Conservation (phyloP, 257 asterid species). For the Ocimum tenuiflorum region DNA sequence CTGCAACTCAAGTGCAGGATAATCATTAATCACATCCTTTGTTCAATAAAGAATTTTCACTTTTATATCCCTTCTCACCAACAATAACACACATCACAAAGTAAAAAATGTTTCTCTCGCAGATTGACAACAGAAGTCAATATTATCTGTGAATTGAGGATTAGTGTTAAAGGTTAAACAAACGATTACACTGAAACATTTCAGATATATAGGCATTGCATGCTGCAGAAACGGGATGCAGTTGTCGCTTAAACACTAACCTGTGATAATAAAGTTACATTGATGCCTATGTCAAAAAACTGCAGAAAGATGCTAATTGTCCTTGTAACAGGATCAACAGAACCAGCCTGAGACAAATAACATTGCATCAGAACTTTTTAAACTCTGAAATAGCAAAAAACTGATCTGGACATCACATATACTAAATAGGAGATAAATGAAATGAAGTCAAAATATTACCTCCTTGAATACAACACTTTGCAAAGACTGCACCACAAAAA, state of each 20-base stretch:
- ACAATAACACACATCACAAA: slow-evolving; percentile 7
- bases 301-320: slow-evolving; percentile 91
- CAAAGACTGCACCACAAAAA: slow-evolving; percentile 66
- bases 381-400: neutral
- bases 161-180: neutral
- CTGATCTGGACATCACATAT: slow-evolving; percentile 13
- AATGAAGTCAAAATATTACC: slow-evolving; percentile 34
- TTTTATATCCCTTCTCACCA: neutral
- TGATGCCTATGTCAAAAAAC: slow-evolving; percentile 87
- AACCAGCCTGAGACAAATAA: slow-evolving; percentile 67
- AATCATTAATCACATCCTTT: neutral
- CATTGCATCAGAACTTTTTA: slow-evolving; percentile 14
- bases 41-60: neutral
- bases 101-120: neutral
- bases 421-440: slow-evolving; percentile 8
- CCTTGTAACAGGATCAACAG: slow-evolving; percentile 90
- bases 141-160: neutral
- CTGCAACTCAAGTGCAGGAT: neutral
- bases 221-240: slow-evolving; percentile 3
- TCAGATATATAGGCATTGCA: slow-evolving; percentile 3
- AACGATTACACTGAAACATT: neutral
- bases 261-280: slow-evolving; percentile 89
- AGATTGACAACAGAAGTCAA: neutral
- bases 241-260: slow-evolving; percentile 44
- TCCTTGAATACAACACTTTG: slow-evolving; percentile 96